Conservation (phyloP, 202 grass and related monocot genomes). For the Hordeum pubiflorum region DNA sequence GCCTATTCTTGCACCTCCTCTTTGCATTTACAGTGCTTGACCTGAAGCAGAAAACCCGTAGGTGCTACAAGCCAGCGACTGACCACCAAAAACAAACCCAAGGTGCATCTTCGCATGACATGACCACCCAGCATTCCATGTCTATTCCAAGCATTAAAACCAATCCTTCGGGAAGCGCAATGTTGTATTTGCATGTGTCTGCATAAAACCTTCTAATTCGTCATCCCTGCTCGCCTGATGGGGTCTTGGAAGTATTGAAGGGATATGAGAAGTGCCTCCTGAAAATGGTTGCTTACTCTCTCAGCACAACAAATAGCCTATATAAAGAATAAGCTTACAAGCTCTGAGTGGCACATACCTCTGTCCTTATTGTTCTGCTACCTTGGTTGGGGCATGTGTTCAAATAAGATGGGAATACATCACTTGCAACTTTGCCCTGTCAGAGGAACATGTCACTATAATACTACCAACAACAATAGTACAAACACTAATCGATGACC, state of each 20-base stretch:
- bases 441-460: conserved; percentile 21
- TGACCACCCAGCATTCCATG: not conserved
- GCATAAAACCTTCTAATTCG: not conserved
- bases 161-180: not conserved
- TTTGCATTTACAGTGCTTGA: not conserved
- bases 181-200: not conserved
- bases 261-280: conserved; percentile 96
- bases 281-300: conserved; percentile 11
- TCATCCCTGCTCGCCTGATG: conserved; percentile 47
- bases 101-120: not conserved
- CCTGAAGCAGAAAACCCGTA: not conserved
- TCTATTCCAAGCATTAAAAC: not conserved
- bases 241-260: conserved; percentile 93
- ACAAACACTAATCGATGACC: not conserved
- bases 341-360: conserved; percentile 51
- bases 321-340: conserved; percentile 12
- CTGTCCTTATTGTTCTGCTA: conserved; percentile 98
- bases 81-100: not conserved
- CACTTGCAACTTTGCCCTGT: conserved; percentile 55
- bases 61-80: too few relatives aligned
- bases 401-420: conserved; percentile 76
- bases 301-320: conserved; percentile 3
- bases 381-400: conserved; percentile 94
- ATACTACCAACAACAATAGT: conserved; percentile 1
- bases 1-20: not conserved